Conservation (phyloP, 805 yeast species). For the Blastobotrys attinorum region DNA sequence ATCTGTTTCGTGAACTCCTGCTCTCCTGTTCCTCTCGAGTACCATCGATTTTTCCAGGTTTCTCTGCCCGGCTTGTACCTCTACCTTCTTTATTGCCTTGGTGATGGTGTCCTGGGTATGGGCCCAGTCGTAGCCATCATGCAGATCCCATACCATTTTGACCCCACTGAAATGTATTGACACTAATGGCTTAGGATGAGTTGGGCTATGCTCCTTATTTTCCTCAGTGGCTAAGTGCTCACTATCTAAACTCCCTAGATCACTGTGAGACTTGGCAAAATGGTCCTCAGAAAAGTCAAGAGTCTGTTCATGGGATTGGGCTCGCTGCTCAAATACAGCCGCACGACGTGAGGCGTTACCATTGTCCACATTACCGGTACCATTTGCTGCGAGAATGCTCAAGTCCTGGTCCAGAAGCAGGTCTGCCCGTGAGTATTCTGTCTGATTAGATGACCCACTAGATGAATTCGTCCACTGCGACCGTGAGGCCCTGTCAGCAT, state of each 20-base stretch:
- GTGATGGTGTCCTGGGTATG: slow-evolving; percentile 61
- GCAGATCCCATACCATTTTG: slow-evolving; percentile 36
- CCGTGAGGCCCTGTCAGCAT: slow-evolving; percentile 17
- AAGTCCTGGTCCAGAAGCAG: slow-evolving; percentile 27
- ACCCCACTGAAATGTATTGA: background rate
- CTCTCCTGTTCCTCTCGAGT: background rate
- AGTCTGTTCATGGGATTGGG: slow-evolving; percentile 12
- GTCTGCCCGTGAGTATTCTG: slow-evolving; percentile 20
- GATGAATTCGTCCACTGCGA: slow-evolving; percentile 12
- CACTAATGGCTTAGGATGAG: background rate
- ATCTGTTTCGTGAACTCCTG: no score
- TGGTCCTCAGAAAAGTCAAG: slow-evolving; percentile 21
- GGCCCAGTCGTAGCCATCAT: slow-evolving; percentile 92
- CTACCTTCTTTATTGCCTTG: slow-evolving; percentile 58
- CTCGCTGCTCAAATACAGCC: slow-evolving; percentile 16
- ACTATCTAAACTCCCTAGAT: background rate
- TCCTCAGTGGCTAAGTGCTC: background rate
- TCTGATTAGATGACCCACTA: slow-evolving; percentile 6
- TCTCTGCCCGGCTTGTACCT: slow-evolving; percentile 37
- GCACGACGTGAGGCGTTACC: slow-evolving; percentile 3
- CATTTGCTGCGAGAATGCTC: slow-evolving; percentile 21
- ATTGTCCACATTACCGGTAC: background rate
- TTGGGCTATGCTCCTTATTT: background rate
- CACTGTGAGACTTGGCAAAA: slow-evolving; percentile 13
- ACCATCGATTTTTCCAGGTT: slow-evolving; percentile 14